Base-by-base conservation (phyloP, 768 basidiomycete genomes). In the Rhodocollybia butyracea region DNA sequence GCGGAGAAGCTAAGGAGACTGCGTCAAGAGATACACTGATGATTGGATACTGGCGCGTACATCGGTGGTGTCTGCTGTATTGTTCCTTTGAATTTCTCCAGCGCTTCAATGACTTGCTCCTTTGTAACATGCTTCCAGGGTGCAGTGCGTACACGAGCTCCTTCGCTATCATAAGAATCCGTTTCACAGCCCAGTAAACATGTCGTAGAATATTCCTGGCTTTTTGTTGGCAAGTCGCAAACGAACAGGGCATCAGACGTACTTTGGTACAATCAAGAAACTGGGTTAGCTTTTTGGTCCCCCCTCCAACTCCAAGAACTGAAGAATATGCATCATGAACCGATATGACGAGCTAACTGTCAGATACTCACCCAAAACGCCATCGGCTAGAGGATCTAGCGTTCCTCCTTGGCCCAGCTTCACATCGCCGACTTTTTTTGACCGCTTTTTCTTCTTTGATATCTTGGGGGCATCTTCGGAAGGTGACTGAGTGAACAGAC, bases 351-450 rank as follows among this genome's bases (percentile, higher is more conserved):
- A 15, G 50, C 29, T 46, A 29, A 34, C 39, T 32, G 17, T 46
- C 32, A 29, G 47, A 17, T 46, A 56, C 78, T 61, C 66, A 94
- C 94, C 92, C 59, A 98, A 74, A 15, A 97, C 93, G 41, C 96
- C 96, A 69, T 97, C 93, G 5, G 97, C 97, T 32, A 98, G 78
- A 15, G 97, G 97, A 74, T 99, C 97, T 47, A 99, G 75, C 3
- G 97, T 99, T 3, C 97, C 94, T 27, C 94, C 94, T 69, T 94
- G 91, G 1, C 94, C 94, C 46, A 95, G 83, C 71, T 96, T 95
- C 51, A 94, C 75, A 2, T 82, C 78, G 41, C 75, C 75, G 50
- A 70, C 68, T 42, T 71, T 68, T 58, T 78, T 79, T 24, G 74
- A 76, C 51, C 74, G 70, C n/a, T 68, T 69, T 43, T 80, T 76